Conservation (phyloP, 371 early-diverging fungal species). For the Capillidium heterosporum region DNA sequence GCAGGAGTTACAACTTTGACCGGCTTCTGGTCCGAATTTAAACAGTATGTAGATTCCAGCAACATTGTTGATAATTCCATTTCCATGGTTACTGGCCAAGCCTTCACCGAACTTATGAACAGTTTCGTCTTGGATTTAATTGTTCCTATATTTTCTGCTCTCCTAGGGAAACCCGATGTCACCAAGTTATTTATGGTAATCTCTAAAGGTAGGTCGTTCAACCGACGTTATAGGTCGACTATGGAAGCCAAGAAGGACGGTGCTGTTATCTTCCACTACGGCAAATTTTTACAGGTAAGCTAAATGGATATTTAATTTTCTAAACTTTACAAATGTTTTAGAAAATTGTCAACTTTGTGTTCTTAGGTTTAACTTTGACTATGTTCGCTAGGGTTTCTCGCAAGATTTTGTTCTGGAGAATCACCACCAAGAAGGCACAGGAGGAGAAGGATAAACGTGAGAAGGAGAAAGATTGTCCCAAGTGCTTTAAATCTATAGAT, state of each 20-base stretch:
- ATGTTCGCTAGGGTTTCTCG: neutral
- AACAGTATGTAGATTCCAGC: neutral
- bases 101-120: neutral
- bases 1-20: neutral
- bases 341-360: constrained; percentile 4
- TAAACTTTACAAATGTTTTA: neutral
- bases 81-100: neutral
- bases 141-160: neutral
- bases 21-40: constrained; percentile 1
- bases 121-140: neutral
- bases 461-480: neutral
- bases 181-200: neutral
- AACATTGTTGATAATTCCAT: neutral
- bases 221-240: neutral
- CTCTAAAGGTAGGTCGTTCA: neutral
- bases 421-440: neutral
- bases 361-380: neutral
- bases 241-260: neutral
- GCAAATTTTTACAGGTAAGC: constrained; percentile 1
- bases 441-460: neutral
- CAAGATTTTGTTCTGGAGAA: neutral
- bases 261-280: neutral
- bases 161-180: neutral
- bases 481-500: neutral
- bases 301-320: neutral